These are phyloP conservation scores for Penicillium sp. DNA, from an alignment of 2,329 filamentous ascomycete species.

Conservation along the genomic window DNA sequence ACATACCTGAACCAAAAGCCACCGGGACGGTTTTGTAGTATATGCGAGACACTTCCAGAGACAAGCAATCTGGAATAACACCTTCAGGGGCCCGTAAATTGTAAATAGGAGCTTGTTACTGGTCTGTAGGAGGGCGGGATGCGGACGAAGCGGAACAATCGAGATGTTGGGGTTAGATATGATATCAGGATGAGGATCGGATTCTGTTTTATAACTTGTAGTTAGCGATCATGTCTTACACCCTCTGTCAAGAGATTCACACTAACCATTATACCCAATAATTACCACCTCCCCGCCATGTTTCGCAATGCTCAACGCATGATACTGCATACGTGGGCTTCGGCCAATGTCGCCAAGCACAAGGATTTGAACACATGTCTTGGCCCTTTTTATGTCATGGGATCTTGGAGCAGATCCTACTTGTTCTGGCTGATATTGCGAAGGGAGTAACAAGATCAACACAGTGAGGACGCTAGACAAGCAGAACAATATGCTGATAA, in stretches of 20 bases:
- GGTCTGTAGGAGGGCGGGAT: slow-evolving; percentile 65
- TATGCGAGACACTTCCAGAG: slow-evolving; percentile 74
- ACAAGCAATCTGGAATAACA: slow-evolving; percentile 73
- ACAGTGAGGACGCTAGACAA: slow-evolving; percentile 51
- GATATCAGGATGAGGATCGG: slow-evolving; percentile 75
- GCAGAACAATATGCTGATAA: slow-evolving; percentile 39
- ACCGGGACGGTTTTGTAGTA: slow-evolving; percentile 68
- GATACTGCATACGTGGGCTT: slow-evolving; percentile 97
- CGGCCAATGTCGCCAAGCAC: slow-evolving; percentile 94
- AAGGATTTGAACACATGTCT: slow-evolving; percentile 70
- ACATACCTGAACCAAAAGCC: slow-evolving; percentile 76
- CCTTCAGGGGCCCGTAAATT: slow-evolving; percentile 76
- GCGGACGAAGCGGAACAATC: slow-evolving; percentile 66
- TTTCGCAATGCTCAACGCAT: slow-evolving; percentile 86
- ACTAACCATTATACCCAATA: slow-evolving; percentile 78
- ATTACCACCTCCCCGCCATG: slow-evolving; percentile 78
- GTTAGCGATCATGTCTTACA: neutral
- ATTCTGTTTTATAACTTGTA: slow-evolving; percentile 55
- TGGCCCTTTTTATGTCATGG: slow-evolving; percentile 12
- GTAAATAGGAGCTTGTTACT: slow-evolving; percentile 73
- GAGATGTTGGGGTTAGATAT: slow-evolving; percentile 65
- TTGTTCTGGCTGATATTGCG: slow-evolving; percentile 45
- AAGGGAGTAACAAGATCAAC: slow-evolving; percentile 53
- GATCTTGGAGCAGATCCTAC: slow-evolving; percentile 17
- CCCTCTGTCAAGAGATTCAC: neutral